Evolutionary conservation across 176 grass and related monocot genomes (phyloP).

Genomic region (Sorghum bicolor): Sorghum_bicolor_NCBIv3 NC_012870.2:4679501-4680000

Average conservation of each 20-base stretch:
- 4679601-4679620: conserved; percentile 68
- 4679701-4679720: neutral
- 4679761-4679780: conserved; percentile 18
- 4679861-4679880: conserved; percentile 76
- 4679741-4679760: neutral
- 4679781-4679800: conserved; percentile 61
- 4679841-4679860: conserved; percentile 83
- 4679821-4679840: conserved; percentile 72
- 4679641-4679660: neutral
- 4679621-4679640: conserved; percentile 16
- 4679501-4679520: conserved; percentile 43
- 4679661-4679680: neutral
- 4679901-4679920: conserved; percentile 83
- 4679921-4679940: conserved; percentile 67
- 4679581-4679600: conserved; percentile 79
- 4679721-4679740: neutral
- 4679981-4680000: neutral
- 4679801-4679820: conserved; percentile 57
- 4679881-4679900: conserved; percentile 57
- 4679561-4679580: conserved; percentile 83
- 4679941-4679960: conserved; percentile 55
- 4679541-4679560: conserved; percentile 63
- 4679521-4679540: conserved; percentile 51
- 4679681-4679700: neutral
- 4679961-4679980: conserved; percentile 51